Conservation (phyloP, 2,329 filamentous ascomycete genomes). For the Rhynchosporium secalis region DNA sequence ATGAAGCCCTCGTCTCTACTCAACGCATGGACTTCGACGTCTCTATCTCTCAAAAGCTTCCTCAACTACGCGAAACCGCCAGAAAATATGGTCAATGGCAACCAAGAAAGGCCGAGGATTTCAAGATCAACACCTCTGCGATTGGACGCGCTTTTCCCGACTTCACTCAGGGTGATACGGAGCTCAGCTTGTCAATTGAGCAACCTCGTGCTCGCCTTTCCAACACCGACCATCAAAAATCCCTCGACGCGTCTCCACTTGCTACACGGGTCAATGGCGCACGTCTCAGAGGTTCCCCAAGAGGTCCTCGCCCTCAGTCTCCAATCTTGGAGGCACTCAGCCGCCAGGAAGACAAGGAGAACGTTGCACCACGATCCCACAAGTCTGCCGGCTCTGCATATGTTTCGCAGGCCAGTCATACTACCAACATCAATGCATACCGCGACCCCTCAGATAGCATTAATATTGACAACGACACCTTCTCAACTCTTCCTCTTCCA, state of each 20-base stretch:
- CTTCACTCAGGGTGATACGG: conserved; percentile 42
- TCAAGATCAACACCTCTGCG: conserved; percentile 45
- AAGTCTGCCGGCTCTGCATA: conserved; percentile 29
- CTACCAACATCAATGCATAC: conserved; percentile 24
- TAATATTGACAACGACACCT: not conserved
- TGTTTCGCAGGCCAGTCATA: conserved; percentile 38
- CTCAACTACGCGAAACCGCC: conserved; percentile 38
- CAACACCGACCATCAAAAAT: not conserved
- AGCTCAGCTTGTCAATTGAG: conserved; percentile 15
- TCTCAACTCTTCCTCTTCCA: conserved; percentile 39
- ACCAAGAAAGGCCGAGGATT: conserved; percentile 40
- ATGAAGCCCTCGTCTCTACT: conserved; percentile 33
- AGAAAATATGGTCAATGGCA: conserved; percentile 39
- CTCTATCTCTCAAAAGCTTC: conserved; percentile 29
- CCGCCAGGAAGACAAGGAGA: conserved; percentile 26
- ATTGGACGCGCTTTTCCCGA: conserved; percentile 49
- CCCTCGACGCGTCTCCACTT: not conserved
- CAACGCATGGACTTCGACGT: conserved; percentile 22
- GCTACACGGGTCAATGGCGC: not conserved
- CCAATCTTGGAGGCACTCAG: conserved; percentile 9
- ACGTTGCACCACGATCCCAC: conserved; percentile 23
- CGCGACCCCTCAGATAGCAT: not conserved
- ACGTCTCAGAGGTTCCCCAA: conserved; percentile 4
- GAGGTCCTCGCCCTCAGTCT: conserved; percentile 10
- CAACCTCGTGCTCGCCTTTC: conserved; percentile 3